Evolutionary conservation across 2,329 filamentous ascomycete genomes (phyloP).

Genomic region (Botrytis fragariae): DNA sequence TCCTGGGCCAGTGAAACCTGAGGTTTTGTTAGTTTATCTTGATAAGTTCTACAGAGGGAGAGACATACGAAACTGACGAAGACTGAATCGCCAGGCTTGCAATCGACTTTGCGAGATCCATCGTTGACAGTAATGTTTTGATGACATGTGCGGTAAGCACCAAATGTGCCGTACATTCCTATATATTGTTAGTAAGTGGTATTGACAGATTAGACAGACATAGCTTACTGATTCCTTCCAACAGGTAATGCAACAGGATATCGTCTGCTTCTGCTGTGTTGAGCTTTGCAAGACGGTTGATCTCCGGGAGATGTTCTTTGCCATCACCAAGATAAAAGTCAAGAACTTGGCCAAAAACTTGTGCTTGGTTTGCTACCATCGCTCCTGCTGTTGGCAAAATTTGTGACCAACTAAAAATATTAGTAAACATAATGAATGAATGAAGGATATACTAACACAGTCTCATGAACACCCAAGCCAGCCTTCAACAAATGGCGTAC

Average conservation of each 20-base stretch:
- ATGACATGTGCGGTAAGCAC: conserved; percentile 51
- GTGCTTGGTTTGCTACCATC: conserved; percentile 67
- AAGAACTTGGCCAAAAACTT: conserved; percentile 68
- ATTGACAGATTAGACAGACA: neutral
- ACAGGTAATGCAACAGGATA: conserved; percentile 62
- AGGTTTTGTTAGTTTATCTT: neutral
- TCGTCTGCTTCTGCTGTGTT: conserved; percentile 56
- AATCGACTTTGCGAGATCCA: conserved; percentile 5
- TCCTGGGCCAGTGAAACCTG: conserved; percentile 41
- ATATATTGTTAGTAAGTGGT: neutral
- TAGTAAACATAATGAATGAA: conserved; percentile 46
- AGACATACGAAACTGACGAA: conserved; percentile 18
- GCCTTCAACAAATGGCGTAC: conserved; percentile 62
- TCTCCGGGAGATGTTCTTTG: conserved; percentile 55
- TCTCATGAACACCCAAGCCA: conserved; percentile 59
- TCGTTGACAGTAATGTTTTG: conserved; percentile 18
- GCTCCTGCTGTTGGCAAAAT: conserved; percentile 65
- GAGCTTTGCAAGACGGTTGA: conserved; percentile 57
- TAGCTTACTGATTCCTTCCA: conserved; percentile 50
- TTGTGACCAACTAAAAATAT: conserved; percentile 46
- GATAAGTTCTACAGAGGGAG: no score
- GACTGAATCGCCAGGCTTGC: conserved; percentile 18
- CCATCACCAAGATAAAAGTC: conserved; percentile 65
- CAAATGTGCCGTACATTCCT: conserved; percentile 58
- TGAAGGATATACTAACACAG: conserved; percentile 43